Percentiles rank a stretch among this genome's conserved stretches.
phyloP scores from a whole-genome alignment of 31 red algal species.

The Bonnemaisonia californica region DNA sequence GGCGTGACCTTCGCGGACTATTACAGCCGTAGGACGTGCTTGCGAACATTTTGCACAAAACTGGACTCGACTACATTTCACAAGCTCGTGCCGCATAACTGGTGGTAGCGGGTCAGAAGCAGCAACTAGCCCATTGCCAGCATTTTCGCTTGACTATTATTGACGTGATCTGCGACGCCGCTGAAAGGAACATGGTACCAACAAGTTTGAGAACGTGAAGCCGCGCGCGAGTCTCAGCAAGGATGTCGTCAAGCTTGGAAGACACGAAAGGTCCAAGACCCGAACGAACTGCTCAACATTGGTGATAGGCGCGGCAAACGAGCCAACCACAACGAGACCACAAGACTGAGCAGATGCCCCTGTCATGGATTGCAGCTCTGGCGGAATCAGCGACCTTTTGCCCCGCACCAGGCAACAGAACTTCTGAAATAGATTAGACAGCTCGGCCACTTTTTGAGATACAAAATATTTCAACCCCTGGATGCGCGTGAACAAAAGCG shows the following conservation, averaged over 20 bases:
- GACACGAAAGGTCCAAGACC: slow-evolving; percentile 8
- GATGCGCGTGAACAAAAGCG: slow-evolving; percentile 15
- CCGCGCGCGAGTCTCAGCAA: background rate
- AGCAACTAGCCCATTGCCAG: no score
- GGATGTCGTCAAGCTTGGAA: slow-evolving; percentile 17
- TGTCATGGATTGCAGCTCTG: slow-evolving; percentile 16
- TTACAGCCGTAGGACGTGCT: no score
- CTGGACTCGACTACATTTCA: no score
- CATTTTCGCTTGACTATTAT: no score
- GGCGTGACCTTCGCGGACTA: no score
- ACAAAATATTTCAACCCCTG: slow-evolving; percentile 11
- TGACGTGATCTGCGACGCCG: no score
- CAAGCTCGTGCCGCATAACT: no score
- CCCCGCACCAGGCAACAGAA: background rate
- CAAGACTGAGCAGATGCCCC: no score
- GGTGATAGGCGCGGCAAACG: slow-evolving; percentile 15
- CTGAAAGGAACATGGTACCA: slow-evolving; percentile 16
- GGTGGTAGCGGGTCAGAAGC: no score
- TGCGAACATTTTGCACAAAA: no score
- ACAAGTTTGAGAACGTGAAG: slow-evolving; percentile 13
- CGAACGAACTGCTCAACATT: slow-evolving; percentile 16
- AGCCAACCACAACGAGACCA: slow-evolving; percentile 7
- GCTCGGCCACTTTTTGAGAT: slow-evolving; percentile 12
- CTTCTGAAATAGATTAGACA: slow-evolving; percentile 6
- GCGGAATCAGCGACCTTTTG: background rate